Evolutionary conservation across 805 yeast species (phyloP), one percentile per base, ranked within the genome.

Genomic region (Nakazawaea ishiwadae): DNA sequence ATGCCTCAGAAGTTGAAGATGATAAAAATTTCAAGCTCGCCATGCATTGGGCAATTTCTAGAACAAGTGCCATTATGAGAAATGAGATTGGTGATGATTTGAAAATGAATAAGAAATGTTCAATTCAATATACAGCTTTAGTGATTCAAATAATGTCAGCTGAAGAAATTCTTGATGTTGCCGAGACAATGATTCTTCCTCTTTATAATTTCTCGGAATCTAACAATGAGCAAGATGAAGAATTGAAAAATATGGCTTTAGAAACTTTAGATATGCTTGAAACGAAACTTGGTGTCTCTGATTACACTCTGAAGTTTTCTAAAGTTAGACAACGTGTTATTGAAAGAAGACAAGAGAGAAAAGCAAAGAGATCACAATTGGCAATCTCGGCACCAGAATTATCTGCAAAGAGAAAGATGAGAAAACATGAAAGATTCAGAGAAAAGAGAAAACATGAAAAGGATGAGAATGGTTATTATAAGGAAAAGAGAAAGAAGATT

Each of bases 371-470:
- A 44, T 84, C 95, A 0, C 81, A 84, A 44, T 63, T 87, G 56
- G 84, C 88, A 3, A 69, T 90, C 9, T 74, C 71, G 16, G 84
- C 83, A 4, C 98, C 98, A 1, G 96, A 84, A 12, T 62, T 75
- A 31, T 81, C 87, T n/a, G 93, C 96, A 2, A 75, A 73, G 49
- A 77, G 85, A 59, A 86, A 84, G 63, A 55, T 86, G 53, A 81
- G 71, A 62, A 86, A 84, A 59, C 95, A 90, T 63, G 77, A 71
- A 29, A 75, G 81, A 51, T 73, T 76, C 21, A 78, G 90, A 58
- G 93, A 84, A 48, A 85, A 82, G 68, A 75, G 96, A 59, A 83
- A 75, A 55, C 77, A 70, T 38, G 79, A 75, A 39, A 84, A 77
- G 58, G 95, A 86, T 55, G 90, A 76, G 23, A 83, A 76, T 56